These are phyloP conservation scores for Arthroderma sp. DNA, from an alignment of 2,329 filamentous ascomycete genomes.

Conservation along the genomic window DNA sequence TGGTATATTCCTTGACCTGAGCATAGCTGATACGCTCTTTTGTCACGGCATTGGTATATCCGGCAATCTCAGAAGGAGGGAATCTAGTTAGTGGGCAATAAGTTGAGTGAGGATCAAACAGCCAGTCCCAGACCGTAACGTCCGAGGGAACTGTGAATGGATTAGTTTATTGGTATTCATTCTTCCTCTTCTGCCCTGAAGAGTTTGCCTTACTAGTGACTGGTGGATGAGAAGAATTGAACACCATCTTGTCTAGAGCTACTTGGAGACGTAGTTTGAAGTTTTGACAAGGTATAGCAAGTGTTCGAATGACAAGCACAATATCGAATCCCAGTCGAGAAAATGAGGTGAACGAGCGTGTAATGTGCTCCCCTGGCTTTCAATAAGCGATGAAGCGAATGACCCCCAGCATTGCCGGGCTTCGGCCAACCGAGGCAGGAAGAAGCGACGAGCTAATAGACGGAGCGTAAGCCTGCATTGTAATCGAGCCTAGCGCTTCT, in stretches of 20 bases:
- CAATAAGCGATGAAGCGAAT: too few species aligned
- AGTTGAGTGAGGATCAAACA: constrained; percentile 36
- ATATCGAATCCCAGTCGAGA: too few species aligned
- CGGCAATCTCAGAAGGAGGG: constrained; percentile 30
- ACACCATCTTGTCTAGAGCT: constrained; percentile 1
- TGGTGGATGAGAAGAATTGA: constrained; percentile 4
- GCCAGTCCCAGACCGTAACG: constrained; percentile 48
- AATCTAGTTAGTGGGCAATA: constrained; percentile 37
- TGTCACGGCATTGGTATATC: constrained; percentile 46
- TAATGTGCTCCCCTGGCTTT: too few species aligned
- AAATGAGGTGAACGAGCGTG: too few species aligned
- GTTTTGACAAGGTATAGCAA: too few species aligned
- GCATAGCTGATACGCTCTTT: constrained; percentile 45
- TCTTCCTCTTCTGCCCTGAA: background rate
- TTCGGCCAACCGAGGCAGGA: too few species aligned
- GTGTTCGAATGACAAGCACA: too few species aligned
- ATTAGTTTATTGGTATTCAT: background rate
- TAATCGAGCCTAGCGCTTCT: too few species aligned
- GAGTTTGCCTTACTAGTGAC: constrained; percentile 4
- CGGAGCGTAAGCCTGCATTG: too few species aligned
- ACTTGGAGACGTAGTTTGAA: too few species aligned
- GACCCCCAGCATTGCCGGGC: too few species aligned
- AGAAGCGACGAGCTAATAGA: too few species aligned
- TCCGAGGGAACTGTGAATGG: constrained; percentile 37
- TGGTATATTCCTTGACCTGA: constrained; percentile 45